Base-by-base conservation (phyloP, 192 early-diverging fungal genomes). In the Mortierella claussenii region DNA sequence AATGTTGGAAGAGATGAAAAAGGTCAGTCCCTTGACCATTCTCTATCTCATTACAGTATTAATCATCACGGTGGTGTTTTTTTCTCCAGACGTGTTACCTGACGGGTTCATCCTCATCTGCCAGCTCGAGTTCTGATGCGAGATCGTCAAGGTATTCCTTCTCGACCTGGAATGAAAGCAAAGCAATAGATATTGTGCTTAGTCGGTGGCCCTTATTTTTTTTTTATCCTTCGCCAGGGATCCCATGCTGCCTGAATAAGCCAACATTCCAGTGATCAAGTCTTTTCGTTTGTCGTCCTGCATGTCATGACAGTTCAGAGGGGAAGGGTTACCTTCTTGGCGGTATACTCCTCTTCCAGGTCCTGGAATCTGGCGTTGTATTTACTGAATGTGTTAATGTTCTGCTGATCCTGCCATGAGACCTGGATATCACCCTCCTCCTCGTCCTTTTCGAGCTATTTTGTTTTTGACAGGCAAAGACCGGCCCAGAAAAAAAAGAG, bases 391-490 rank as follows among this genome's bases (percentile, higher is more conserved):
- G 83, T 67, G 86, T 99, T 99, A 80, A 99, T 99, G 57, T 91
- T 93, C 59, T 93, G 82, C 82, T 99, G 97, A 80, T 99, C 97
- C 66, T 94, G 90, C 96, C 96, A 97, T n/a, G 90, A 92, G 27
- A 99, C 96, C 71, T 96, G 92, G 50, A 89, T 88, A 57, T 98
- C 94, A 43, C 86, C 86, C 80, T 96, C 94, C 53, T 96, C 93
- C 34, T 90, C 87, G 43, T 89, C 78, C 36, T 76, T 76, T 62
- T 76, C 73, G 47, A 76, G 73, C 73, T 76, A 67, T 49, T 3
- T 44, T 23, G 0, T 57, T 43, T 26, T 51, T 21, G 9, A 31
- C 10, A 15, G 2, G 24, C n/a, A 57, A 23, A 2, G 37, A 24
- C 12, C 21, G 37, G 44, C 9, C 1, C 1, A 20, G 18, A 48